Evolutionary conservation across 83 land plant genomes (phyloP).

Genomic region (Isoetes engelmannii): DNA sequence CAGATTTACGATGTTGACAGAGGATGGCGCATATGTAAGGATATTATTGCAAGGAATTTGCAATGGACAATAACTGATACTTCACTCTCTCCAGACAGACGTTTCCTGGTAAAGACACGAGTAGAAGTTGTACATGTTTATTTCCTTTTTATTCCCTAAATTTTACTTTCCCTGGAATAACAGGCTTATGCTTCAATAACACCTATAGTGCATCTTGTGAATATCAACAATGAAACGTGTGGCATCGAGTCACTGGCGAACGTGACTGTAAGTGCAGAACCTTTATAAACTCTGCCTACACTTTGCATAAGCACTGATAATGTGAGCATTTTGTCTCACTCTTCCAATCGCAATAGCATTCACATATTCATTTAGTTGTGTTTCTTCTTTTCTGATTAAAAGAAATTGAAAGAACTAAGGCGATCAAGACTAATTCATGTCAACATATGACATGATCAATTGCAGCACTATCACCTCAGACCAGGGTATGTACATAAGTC

Average conservation of each 20-base stretch:
- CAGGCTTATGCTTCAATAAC: conserved; percentile 90
- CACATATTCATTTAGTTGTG: too few relatives aligned
- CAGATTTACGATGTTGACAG: conserved; percentile 69
- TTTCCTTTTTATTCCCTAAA: background rate
- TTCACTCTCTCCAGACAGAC: conserved; percentile 80
- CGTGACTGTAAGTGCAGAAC: conserved; percentile 52
- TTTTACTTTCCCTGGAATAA: conserved; percentile 8
- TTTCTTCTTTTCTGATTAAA: too few relatives aligned
- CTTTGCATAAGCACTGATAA: background rate
- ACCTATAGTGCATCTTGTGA: conserved; percentile 82
- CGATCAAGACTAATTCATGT: too few relatives aligned
- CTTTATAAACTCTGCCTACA: background rate
- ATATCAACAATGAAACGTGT: conserved; percentile 51
- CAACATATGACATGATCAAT: too few relatives aligned
- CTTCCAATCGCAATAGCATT: too few relatives aligned
- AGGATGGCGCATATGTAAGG: conserved; percentile 67
- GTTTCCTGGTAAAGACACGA: conserved; percentile 46
- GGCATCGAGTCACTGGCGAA: conserved; percentile 67
- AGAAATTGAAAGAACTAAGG: too few relatives aligned
- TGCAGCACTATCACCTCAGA: too few relatives aligned
- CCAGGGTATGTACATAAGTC: too few relatives aligned
- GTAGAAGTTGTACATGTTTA: background rate
- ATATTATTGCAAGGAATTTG: conserved; percentile 62
- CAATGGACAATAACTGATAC: conserved; percentile 93
- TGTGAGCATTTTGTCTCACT: background rate